Percentiles rank a stretch among this genome's conserved stretches.
These are phyloP conservation scores for Chlamydomonas reinhardtii DNA, from an alignment of 163 green algal genomes.

Conservation along the genomic window DNA sequence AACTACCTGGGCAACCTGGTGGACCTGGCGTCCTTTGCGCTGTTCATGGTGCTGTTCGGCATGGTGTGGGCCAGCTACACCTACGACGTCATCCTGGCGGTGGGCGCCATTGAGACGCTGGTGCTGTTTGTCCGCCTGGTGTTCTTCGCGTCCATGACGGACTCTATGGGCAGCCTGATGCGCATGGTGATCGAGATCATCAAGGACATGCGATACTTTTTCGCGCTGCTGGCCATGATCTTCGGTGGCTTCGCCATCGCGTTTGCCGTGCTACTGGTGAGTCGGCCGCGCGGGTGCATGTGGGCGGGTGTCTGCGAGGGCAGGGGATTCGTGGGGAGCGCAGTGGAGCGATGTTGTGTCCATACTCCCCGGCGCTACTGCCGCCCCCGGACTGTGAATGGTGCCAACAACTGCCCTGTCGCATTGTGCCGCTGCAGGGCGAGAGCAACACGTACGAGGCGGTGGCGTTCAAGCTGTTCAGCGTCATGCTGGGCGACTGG, in stretches of 20 bases:
- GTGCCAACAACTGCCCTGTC: too few species aligned
- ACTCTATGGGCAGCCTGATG: constrained; percentile 53
- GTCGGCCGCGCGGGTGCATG: neutral
- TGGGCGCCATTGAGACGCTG: constrained; percentile 48
- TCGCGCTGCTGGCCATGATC: constrained; percentile 51
- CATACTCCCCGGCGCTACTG: too few species aligned
- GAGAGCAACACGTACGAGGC: constrained; percentile 15
- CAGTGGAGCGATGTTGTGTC: too few species aligned
- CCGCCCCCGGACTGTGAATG: too few species aligned
- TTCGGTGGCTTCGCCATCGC: constrained; percentile 54
- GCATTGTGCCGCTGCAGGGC: neutral
- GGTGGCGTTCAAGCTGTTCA: constrained; percentile 38
- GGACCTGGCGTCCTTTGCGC: constrained; percentile 43
- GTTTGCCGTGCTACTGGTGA: constrained; percentile 47
- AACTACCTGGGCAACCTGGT: constrained; percentile 54
- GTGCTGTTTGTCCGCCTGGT: constrained; percentile 55
- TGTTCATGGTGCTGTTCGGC: constrained; percentile 39
- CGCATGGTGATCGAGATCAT: constrained; percentile 58
- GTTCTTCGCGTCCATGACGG: constrained; percentile 57
- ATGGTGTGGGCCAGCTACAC: constrained; percentile 38
- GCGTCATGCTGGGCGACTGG: constrained; percentile 47
- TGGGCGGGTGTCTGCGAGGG: too few species aligned
- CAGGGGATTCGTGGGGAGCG: too few species aligned
- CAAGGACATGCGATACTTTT: constrained; percentile 57
- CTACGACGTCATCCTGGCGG: constrained; percentile 37